Conservation (phyloP, 305 asterid species). For the Fraxinus velutina region DNA sequence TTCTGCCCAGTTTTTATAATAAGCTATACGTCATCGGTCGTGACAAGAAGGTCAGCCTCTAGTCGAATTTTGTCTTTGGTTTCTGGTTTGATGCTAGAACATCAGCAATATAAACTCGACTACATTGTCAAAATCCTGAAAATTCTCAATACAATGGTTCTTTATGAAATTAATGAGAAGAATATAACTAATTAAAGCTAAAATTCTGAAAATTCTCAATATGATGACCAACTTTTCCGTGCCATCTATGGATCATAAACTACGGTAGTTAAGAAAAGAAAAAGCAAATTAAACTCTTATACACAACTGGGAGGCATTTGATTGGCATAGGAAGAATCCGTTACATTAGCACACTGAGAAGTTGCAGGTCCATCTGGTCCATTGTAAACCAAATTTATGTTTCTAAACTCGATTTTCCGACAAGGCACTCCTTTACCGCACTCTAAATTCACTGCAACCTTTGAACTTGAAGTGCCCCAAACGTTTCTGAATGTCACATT, state of each 20-base stretch:
- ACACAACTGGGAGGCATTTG: constrained; percentile 48
- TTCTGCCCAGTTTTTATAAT: no score
- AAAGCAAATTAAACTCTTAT: constrained; percentile 5
- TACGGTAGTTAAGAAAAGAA: not conserved
- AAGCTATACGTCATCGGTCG: not conserved
- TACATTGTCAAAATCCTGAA: not conserved
- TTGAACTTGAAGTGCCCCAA: constrained; percentile 45
- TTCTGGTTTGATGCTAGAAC: not conserved
- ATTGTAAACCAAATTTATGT: constrained; percentile 44
- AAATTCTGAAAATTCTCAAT: not conserved
- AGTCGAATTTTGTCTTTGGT: not conserved
- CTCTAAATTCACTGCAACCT: constrained; percentile 42
- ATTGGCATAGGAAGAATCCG: constrained; percentile 43
- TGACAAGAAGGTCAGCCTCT: not conserved
- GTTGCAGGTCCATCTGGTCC: constrained; percentile 40
- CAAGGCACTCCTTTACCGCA: constrained; percentile 60
- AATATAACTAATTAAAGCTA: not conserved
- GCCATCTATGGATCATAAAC: not conserved
- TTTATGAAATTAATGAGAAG: no score
- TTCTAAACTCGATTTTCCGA: constrained; percentile 39
- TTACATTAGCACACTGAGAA: constrained; percentile 42
- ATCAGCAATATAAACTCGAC: not conserved
- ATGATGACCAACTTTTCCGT: not conserved
- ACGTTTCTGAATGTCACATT: constrained; percentile 64
- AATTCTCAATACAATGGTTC: not conserved